Percentiles rank a stretch among this genome's conserved stretches.
Conservation (phyloP, 192 early-diverging fungal species). For the Irineochytrium annulatum region DNA sequence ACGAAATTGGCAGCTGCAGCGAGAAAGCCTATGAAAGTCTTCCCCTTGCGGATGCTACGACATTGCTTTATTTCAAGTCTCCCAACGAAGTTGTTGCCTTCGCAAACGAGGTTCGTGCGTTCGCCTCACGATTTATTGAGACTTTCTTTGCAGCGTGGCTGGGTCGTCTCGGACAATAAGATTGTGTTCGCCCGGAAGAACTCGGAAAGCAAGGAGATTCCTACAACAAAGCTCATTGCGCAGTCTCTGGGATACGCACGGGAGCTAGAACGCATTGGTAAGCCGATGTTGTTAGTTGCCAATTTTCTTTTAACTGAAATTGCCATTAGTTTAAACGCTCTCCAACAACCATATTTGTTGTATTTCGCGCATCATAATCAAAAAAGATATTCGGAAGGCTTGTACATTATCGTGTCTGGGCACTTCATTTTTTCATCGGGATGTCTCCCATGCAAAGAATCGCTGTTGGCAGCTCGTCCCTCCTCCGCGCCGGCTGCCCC, state of each 20-base stretch:
- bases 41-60: slow-evolving; percentile 83
- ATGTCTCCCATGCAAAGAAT: too few species aligned
- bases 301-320: too few species aligned
- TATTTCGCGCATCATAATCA: too few species aligned
- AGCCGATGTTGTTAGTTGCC: too few species aligned
- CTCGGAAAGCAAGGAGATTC: slow-evolving; percentile 65
- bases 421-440: too few species aligned
- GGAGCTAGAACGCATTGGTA: slow-evolving; percentile 96
- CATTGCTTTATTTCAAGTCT: slow-evolving; percentile 84
- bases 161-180: slow-evolving; percentile 79
- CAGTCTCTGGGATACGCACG: slow-evolving; percentile 84
- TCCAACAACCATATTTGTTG: too few species aligned
- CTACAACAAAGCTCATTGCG: slow-evolving; percentile 77
- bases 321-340: too few species aligned
- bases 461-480: too few species aligned
- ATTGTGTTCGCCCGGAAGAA: slow-evolving; percentile 68
- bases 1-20: slow-evolving; percentile 92
- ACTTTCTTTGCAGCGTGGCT: slow-evolving; percentile 56
- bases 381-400: too few species aligned
- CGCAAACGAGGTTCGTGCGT: slow-evolving; percentile 65
- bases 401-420: too few species aligned
- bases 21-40: slow-evolving; percentile 89
- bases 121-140: neutral
- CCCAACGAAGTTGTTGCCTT: slow-evolving; percentile 79
- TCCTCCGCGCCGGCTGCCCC: slow-evolving; percentile 1